Conservation (phyloP, 208 protist genomes). For the Acanthamoeba sp. region DNA sequence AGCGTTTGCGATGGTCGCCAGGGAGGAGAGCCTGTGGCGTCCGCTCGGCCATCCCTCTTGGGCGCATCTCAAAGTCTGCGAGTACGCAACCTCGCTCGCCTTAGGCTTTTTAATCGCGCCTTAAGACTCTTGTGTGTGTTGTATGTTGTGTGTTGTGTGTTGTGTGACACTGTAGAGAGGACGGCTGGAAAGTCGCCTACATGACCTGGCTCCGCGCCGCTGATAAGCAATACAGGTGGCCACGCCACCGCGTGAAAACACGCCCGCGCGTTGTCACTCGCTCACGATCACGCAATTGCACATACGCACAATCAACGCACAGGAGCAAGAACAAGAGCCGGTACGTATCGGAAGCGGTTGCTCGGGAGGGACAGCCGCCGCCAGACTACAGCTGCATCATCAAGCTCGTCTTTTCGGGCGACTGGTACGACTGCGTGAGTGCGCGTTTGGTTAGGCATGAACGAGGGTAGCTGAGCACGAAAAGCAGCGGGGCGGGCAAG, state of each 20-base stretch:
- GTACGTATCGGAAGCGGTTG: neutral
- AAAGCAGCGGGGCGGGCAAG: neutral
- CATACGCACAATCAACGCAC: neutral
- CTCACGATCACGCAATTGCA: neutral
- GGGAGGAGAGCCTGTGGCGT: neutral
- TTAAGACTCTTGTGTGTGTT: neutral
- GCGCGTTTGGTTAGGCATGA: neutral
- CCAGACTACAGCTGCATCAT: neutral
- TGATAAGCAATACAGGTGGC: neutral
- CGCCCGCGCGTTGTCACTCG: neutral
- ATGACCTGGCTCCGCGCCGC: slow-evolving; percentile 7
- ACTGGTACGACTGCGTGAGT: neutral
- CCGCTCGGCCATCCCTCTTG: neutral
- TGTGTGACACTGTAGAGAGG: neutral
- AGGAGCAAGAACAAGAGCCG: neutral
- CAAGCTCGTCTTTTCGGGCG: neutral
- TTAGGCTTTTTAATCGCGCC: neutral
- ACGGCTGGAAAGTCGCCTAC: neutral
- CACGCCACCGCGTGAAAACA: neutral
- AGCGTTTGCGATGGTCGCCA: neutral
- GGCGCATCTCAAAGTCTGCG: neutral
- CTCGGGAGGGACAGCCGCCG: neutral
- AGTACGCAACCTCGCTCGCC: neutral
- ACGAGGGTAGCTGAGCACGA: neutral
- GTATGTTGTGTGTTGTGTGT: too few relatives aligned